These are phyloP conservation scores for Dryas drummondii DNA, from an alignment of 306 rosid genomes.

Conservation along the genomic window DNA sequence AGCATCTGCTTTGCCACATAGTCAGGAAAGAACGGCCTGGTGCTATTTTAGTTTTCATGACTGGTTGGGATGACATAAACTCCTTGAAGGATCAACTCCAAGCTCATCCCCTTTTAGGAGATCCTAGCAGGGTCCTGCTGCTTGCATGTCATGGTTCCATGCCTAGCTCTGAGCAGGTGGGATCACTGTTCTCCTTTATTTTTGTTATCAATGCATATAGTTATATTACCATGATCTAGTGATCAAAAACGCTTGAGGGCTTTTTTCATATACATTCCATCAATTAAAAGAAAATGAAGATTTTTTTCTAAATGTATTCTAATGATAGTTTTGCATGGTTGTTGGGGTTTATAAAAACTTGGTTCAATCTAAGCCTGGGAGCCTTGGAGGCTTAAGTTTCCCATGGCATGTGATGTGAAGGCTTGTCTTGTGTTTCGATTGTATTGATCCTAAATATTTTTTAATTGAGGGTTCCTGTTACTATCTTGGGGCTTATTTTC, in stretches of 20 bases:
- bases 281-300: neutral
- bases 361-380: neutral
- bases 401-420: neutral
- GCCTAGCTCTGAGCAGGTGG: slow-evolving; percentile 60
- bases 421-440: neutral
- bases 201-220: neutral
- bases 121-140: slow-evolving; percentile 52
- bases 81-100: slow-evolving; percentile 55
- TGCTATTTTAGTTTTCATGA: slow-evolving; percentile 60
- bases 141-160: slow-evolving; percentile 68
- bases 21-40: slow-evolving; percentile 50
- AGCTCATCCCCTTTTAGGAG: slow-evolving; percentile 55
- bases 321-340: neutral
- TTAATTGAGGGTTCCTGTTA: neutral
- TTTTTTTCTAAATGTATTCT: neutral
- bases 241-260: neutral
- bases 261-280: slow-evolving; percentile 5
- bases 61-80: slow-evolving; percentile 67
- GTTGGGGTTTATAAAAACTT: neutral
- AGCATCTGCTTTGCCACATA: slow-evolving; percentile 45
- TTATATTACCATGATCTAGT: neutral
- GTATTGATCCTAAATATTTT: neutral
- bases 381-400: neutral
- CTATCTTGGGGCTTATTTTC: neutral
- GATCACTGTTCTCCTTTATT: slow-evolving; percentile 1